Percentiles rank a stretch among this genome's conserved stretches.
phyloP scores from a whole-genome alignment of 108 stramenopile genomes.

The Pseudonitzschia multiseries region DNA sequence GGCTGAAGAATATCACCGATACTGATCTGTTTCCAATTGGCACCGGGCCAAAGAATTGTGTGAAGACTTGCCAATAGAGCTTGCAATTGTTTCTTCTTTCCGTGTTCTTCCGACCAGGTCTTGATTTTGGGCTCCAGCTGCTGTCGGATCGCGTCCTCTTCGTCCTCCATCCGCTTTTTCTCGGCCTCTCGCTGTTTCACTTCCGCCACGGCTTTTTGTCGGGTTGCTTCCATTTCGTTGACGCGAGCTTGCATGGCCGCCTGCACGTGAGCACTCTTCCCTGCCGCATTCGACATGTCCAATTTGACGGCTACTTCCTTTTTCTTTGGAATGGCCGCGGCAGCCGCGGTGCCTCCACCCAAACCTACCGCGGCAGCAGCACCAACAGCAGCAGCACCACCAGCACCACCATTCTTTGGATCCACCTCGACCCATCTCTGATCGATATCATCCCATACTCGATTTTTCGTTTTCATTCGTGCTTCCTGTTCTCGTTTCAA shows the following conservation, averaged over 20 bases:
- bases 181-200: slow-evolving; percentile 65
- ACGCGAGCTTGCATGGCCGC: slow-evolving; percentile 71
- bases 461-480: slow-evolving; percentile 44
- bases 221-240: slow-evolving; percentile 70
- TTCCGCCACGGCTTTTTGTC: slow-evolving; percentile 71
- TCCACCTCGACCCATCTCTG: slow-evolving; percentile 87
- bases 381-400: slow-evolving; percentile 4
- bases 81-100: slow-evolving; percentile 93
- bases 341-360: too few species aligned
- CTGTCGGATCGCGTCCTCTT: slow-evolving; percentile 72
- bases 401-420: slow-evolving; percentile 51
- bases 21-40: slow-evolving; percentile 88
- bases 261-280: slow-evolving; percentile 69
- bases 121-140: slow-evolving; percentile 84
- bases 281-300: slow-evolving; percentile 62
- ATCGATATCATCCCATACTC: slow-evolving; percentile 90
- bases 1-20: slow-evolving; percentile 94
- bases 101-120: slow-evolving; percentile 89
- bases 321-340: slow-evolving; percentile 23
- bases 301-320: slow-evolving; percentile 68
- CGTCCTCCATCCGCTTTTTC: slow-evolving; percentile 62
- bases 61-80: slow-evolving; percentile 94
- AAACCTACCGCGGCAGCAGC: slow-evolving; percentile 11
- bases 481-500: slow-evolving; percentile 76
- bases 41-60: slow-evolving; percentile 88